Evolutionary conservation across 169 alveolate species (phyloP), one percentile per base, ranked within the genome.

Genomic region (Plasmodium reichenowi): DNA sequence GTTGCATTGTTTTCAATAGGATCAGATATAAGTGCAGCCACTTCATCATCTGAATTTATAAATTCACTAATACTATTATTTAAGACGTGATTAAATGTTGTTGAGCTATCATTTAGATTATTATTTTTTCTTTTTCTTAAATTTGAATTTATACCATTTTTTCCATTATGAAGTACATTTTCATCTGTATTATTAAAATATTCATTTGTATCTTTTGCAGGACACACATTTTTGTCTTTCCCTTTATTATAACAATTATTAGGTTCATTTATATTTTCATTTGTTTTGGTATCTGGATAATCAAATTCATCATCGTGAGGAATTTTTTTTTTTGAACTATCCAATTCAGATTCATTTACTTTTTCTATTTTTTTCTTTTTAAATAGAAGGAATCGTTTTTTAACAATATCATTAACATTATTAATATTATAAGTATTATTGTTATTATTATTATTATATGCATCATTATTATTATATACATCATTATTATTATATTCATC

Each of bases 11-110:
- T 56, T 32, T 80, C 67, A 43, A 13, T 58, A 8, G 83, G 20
- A 32, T 80, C 83, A 17, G 70, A 29, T 5, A 9, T 63, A n/a
- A 67, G 12, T 12, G 26, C 50, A 6, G 64, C 13, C 10, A 67
- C 83, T 24, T 68, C 70, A 62, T 22, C 54, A 54, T 80, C 80
- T 45, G 78, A 70, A 24, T 50, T 67, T 26, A 80, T 45, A 52
- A 54, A 38, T 80, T 80, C 90, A 48, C 76, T 67, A 52, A 64
- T 63, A 22, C 76, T 76, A 68, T 52, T 64, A 64, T 76, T 76
- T 76, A 67, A 52, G 3, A 64, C 3, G 24, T 76, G 64, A 50
- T 38, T 64, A 58, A 76, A 54, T 45, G 78, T 50, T n/a, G 43
- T 76, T 10, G 78, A 63, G 54, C 63, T 76, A 38, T 76, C 74